Base-by-base conservation (phyloP, 371 early-diverging fungal genomes). In the Mortierella sp. region DNA sequence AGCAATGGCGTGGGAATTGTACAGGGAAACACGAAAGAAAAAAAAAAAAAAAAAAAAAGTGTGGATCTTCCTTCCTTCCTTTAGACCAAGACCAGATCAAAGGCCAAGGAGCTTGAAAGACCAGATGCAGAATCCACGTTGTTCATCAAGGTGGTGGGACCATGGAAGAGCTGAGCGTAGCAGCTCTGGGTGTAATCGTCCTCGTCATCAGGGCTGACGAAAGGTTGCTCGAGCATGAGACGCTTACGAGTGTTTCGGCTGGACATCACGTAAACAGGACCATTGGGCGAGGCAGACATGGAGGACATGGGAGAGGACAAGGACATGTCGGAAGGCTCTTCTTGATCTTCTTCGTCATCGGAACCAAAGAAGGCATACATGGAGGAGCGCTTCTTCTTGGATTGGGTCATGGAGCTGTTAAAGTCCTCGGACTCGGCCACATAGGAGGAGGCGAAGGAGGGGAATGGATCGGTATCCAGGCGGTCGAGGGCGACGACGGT, bases 191-290 rank as follows among this genome's bases (percentile, higher is more conserved):
- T 53, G 42, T n/a, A 51, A 18, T 57, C 50, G 26, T 58, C 64
- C 16, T 68, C 61, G 26, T 74, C 68, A 24, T 74, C 74, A 30
- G 74, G 74, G 54, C 60, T 68, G 41, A 68, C 61, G 48, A 74
- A 74, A 14, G 74, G 57, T 27, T 74, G 74, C 54, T 74, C 74
- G 38, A 74, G 68, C 74, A 74, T 68, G 43, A 74, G 54, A n/a
- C 74, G 74, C 65, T 74, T 74, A 65, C 74, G 74, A 52, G 74
- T 64, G 61, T 68, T 52, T 23, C 69, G 64, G 58, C 65, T 74
- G 4, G 74, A 74, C 74, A 74, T 68, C 34, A 74, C 74, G 54
- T 68, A 74, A 24, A 73, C 68, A 1, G 64, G 68, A 16, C 61
- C 24, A 42, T 13, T 61, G 18, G 10, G 4, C 34, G 34, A 34